Base-by-base conservation (phyloP, 805 yeast genomes). In the Suhomyces sp. region DNA sequence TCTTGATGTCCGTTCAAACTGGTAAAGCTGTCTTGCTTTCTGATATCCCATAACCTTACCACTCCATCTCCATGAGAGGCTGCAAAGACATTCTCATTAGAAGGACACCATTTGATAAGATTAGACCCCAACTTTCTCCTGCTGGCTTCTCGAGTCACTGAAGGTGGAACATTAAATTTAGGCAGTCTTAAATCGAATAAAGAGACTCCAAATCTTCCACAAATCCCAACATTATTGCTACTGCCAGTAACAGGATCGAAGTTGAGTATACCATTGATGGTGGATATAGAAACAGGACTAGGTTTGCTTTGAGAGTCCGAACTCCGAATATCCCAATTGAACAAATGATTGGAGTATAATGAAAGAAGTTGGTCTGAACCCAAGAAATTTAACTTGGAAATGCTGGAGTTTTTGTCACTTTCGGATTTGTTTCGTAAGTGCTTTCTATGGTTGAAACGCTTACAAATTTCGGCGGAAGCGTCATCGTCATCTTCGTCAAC, bases 381-480 rank as follows among this genome's bases (percentile, higher is more conserved):
- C 39, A 54, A 33, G 50, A 61, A 48, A 25, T 53, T 47, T 50
- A 62, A 37, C 41, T 57, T 50, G 28, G 56, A 42, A 14, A 67
- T 54, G 27, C 50, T 48, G 4, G 63, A 49, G 34, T 26, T 31
- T 23, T 43, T 35, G 28, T 53, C 61, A 12, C 51, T 42, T 32
- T 51, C 51, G 36, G 57, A 53, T 39, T 55, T 54, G 28, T 52
- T 54, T 19, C 54, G 56, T 36, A 85, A 56, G 51, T 81, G 88
- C 46, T 80, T 81, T 33, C 72, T 65, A 61, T 88, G 96, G 57
- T 86, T 86, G 64, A 81, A 88, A 24, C 95, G 66, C 53, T 79
- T 83, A 42, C 83, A 63, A 14, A 88, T 82, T 54, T 80, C 87
- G 0, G 96, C 96, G 36, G 72, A 65, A 16, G 70, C 55, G 15